Base-by-base conservation (phyloP, 129 eudicot genomes). In the Chrysanthemum seticuspe region DNA sequence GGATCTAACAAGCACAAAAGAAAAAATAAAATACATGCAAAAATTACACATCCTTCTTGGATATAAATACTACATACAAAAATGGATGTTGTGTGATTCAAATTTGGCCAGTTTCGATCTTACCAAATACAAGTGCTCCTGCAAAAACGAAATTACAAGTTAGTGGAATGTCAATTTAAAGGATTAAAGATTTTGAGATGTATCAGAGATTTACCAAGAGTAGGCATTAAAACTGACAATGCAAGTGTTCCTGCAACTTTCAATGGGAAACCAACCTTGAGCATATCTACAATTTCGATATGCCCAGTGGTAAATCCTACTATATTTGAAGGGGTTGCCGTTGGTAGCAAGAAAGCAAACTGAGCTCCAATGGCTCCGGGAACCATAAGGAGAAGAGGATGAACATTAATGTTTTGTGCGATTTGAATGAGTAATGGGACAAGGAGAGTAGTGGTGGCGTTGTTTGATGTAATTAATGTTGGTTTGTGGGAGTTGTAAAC, bases 281-380 rank as follows among this genome's bases (percentile, higher is more conserved):
- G 70, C 98, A 92, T 92, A 59, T 92, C 98, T 25, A 63, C 40
- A 50, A 89, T 69, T 44, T 87, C 84, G 19, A 92, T 87, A 44
- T 87, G 95, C 12, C 92, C 95, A 0, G 96, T 92, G 0, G 87
- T 72, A 61, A 92, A 92, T 6, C 98, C 98, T 10, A 92, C 88
- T 2, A 92, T 62, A 64, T 92, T 92, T 0, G 96, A 92, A 27
- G 98, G 95, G 55, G 98, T 89, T n/a, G 88, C 88, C 0, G 96
- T 92, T 0, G 98, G 98, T 19, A 92, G 87, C 77, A 87, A 63
- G 83, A 76, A 92, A 0, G 98, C 81, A 48, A 89, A 86, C n/a
- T 92, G 98, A 0, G 98, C 86, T 3, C 96, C 96, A 10, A 87
- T 79, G 62, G 96, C 85, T 2, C 96, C 98, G 0, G 96, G 96